Percentiles rank a stretch among this genome's conserved stretches.
These are phyloP conservation scores for Geranium incanum DNA, from an alignment of 441 rosid species.

Conservation along the genomic window DNA sequence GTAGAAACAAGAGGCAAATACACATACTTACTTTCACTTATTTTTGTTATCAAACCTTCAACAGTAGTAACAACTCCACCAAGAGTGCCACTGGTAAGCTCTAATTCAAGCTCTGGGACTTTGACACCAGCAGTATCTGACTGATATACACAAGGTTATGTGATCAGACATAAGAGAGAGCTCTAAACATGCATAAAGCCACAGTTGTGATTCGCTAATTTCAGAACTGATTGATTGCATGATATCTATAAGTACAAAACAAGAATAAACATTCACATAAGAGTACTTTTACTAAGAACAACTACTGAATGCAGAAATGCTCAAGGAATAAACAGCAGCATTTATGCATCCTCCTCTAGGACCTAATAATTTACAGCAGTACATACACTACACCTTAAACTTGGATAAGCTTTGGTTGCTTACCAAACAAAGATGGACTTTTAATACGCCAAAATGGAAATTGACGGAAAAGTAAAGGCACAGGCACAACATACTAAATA, in stretches of 20 bases:
- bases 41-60: slow-evolving; percentile 88
- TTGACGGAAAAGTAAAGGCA: background rate
- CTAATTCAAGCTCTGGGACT: slow-evolving; percentile 86
- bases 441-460: background rate
- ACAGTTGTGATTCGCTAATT: background rate
- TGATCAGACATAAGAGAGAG: slow-evolving; percentile 5
- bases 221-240: background rate
- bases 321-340: background rate
- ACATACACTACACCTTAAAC: background rate
- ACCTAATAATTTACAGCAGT: background rate
- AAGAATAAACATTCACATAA: background rate
- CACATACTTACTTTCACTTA: slow-evolving; percentile 75
- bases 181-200: background rate
- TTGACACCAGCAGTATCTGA: slow-evolving; percentile 82
- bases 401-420: background rate
- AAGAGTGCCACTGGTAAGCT: slow-evolving; percentile 78
- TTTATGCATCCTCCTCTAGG: background rate
- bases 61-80: slow-evolving; percentile 94
- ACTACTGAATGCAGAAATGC: background rate
- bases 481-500: background rate
- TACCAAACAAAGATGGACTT: background rate
- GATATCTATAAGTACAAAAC: background rate
- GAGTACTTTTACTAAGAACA: too few relatives aligned
- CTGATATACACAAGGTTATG: slow-evolving; percentile 31
- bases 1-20: slow-evolving; percentile 12